These are phyloP conservation scores for Tuber magnatum DNA, from an alignment of 495 filamentous ascomycete species.

Conservation along the genomic window DNA sequence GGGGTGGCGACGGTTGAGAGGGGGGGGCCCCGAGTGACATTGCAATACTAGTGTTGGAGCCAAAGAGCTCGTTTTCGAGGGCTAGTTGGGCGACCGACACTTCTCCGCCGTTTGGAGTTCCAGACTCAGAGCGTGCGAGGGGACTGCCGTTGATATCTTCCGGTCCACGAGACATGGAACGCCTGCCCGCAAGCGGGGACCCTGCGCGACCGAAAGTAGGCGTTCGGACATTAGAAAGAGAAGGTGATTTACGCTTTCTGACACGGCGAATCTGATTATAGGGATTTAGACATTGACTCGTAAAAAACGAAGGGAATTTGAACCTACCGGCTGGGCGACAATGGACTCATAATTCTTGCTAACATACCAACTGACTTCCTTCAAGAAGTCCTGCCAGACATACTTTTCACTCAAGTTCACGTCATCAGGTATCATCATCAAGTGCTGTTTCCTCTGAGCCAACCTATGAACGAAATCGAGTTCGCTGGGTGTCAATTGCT, in stretches of 20 bases:
- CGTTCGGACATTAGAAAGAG: not conserved
- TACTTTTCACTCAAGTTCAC: slow-evolving; percentile 67
- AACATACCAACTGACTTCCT: slow-evolving; percentile 65
- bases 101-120: slow-evolving; percentile 22
- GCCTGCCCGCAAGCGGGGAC: not conserved
- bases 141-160: not conserved
- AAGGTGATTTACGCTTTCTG: not conserved
- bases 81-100: slow-evolving; percentile 20
- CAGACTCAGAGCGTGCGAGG: slow-evolving; percentile 20
- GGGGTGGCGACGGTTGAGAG: slow-evolving; percentile 49
- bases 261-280: not conserved
- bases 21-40: slow-evolving; percentile 39
- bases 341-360: slow-evolving; percentile 65
- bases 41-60: slow-evolving; percentile 39
- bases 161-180: not conserved
- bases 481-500: slow-evolving; percentile 62
- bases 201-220: not conserved
- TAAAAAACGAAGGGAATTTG: not conserved
- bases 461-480: slow-evolving; percentile 63
- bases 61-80: slow-evolving; percentile 37
- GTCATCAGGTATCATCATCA: slow-evolving; percentile 57
- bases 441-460: slow-evolving; percentile 57
- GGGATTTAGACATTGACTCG: not conserved
- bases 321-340: slow-evolving; percentile 49
- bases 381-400: slow-evolving; percentile 70